Evolutionary conservation across 768 basidiomycete genomes (phyloP).

Genomic region (Tricholoma sp.): DNA sequence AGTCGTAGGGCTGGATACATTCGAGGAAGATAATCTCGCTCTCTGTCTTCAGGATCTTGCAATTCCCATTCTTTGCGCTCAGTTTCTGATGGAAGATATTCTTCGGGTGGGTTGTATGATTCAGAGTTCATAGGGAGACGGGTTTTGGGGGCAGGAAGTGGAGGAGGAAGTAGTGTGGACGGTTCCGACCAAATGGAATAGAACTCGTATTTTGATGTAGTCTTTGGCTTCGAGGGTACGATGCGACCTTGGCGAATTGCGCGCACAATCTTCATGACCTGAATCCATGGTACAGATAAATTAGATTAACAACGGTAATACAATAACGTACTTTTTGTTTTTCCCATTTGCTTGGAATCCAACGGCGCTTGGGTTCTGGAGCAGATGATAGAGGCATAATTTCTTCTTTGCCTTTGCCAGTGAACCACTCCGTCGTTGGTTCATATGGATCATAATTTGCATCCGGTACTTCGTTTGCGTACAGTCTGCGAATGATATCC

Average conservation of each 20-base stretch:
- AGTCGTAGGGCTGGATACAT: slow-evolving; percentile 81
- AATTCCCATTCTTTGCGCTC: slow-evolving; percentile 83
- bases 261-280: slow-evolving; percentile 99
- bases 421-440: slow-evolving; percentile 94
- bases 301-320: background rate
- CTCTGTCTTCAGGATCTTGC: slow-evolving; percentile 82
- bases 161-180: slow-evolving; percentile 72
- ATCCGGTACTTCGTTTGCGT: slow-evolving; percentile 89
- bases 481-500: slow-evolving; percentile 90
- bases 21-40: slow-evolving; percentile 82
- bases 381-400: slow-evolving; percentile 88
- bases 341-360: slow-evolving; percentile 99
- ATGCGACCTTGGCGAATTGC: slow-evolving; percentile 97
- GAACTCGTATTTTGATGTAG: slow-evolving; percentile 61
- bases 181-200: slow-evolving; percentile 89
- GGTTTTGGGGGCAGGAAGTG: slow-evolving; percentile 89
- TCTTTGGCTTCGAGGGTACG: slow-evolving; percentile 81
- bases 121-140: slow-evolving; percentile 89
- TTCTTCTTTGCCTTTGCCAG: slow-evolving; percentile 92
- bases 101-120: slow-evolving; percentile 97
- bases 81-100: slow-evolving; percentile 83
- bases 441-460: slow-evolving; percentile 88
- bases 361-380: slow-evolving; percentile 93
- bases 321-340: slow-evolving; percentile 81
- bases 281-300: slow-evolving; percentile 2